A percentile compares a stretch with the other conserved stretches of the same genome.
phyloP scores from a whole-genome alignment of 805 yeast species.

The Yarrowia sp. region DNA sequence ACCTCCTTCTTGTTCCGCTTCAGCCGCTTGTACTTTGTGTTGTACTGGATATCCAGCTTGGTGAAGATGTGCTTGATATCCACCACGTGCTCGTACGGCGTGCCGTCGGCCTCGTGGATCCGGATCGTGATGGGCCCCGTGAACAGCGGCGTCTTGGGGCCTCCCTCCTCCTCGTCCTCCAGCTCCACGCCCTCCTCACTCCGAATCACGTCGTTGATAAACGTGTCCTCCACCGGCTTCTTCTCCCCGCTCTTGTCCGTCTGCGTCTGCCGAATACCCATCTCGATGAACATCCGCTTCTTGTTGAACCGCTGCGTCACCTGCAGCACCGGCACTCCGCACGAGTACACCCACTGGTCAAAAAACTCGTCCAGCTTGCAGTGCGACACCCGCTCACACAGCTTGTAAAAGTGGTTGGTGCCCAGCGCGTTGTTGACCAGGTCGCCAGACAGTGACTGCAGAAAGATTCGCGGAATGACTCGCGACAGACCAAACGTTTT shows the following conservation, averaged over 20 bases:
- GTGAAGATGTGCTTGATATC: constrained; percentile 81
- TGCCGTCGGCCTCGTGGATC: constrained; percentile 97
- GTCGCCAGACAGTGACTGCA: constrained; percentile 96
- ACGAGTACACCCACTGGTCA: constrained; percentile 87
- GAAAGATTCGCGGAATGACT: constrained; percentile 82
- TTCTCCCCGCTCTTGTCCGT: constrained; percentile 46
- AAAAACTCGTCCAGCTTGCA: constrained; percentile 78
- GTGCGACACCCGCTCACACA: constrained; percentile 93
- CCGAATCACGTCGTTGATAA: constrained; percentile 43
- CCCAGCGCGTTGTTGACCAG: constrained; percentile 71
- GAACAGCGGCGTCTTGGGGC: constrained; percentile 46
- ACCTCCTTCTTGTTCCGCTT: constrained; percentile 52
- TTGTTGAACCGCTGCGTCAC: constrained; percentile 91
- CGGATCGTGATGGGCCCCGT: constrained; percentile 93
- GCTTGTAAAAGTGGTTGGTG: constrained; percentile 80
- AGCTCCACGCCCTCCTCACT: constrained; percentile 29
- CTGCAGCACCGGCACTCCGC: constrained; percentile 84
- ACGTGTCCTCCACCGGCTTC: constrained; percentile 31
- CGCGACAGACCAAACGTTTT: constrained; percentile 88
- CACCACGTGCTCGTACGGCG: constrained; percentile 97
- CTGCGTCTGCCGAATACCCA: constrained; percentile 91
- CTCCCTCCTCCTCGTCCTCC: constrained; percentile 14
- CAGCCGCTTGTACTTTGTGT: constrained; percentile 83
- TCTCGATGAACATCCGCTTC: constrained; percentile 88
- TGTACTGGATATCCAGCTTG: constrained; percentile 89